Evolutionary conservation across 2,329 filamentous ascomycete species (phyloP).

Genomic region (Raffaelea ambrosiae): DNA sequence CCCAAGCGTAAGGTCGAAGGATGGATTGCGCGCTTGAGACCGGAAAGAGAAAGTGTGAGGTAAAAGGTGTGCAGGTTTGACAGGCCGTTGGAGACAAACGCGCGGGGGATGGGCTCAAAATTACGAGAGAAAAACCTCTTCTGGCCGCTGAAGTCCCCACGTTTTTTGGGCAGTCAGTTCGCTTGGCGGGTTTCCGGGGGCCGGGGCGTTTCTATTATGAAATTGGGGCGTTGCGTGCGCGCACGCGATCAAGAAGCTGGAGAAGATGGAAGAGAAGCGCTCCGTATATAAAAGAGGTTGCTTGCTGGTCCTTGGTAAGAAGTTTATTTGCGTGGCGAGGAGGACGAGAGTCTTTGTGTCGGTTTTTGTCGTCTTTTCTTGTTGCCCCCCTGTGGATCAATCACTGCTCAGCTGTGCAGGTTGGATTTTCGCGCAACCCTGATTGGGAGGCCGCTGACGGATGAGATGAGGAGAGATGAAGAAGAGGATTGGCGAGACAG

Average conservation of each 20-base stretch:
- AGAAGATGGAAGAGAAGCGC: not conserved
- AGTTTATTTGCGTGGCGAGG: no score
- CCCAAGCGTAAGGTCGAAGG: not conserved
- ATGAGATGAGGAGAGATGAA: not conserved
- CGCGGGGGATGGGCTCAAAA: constrained; percentile 9
- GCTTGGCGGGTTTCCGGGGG: constrained; percentile 4
- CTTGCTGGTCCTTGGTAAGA: no score
- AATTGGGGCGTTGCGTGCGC: not conserved
- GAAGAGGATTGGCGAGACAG: not conserved
- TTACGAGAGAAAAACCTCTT: constrained; percentile 15
- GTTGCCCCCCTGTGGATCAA: no score
- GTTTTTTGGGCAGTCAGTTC: constrained; percentile 3
- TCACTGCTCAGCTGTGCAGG: no score
- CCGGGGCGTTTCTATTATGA: not conserved
- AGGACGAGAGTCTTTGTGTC: no score
- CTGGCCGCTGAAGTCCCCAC: constrained; percentile 10
- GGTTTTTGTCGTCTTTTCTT: no score
- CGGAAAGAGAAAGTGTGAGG: not conserved
- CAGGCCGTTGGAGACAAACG: constrained; percentile 7
- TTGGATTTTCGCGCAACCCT: not conserved
- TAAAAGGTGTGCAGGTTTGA: not conserved
- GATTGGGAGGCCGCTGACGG: not conserved
- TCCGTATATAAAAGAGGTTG: not conserved
- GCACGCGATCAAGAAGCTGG: constrained; percentile 1
- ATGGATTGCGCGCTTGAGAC: not conserved